Conservation (phyloP, 2,329 filamentous ascomycete species). For the Paracorniculantispora psalliotae region DNA sequence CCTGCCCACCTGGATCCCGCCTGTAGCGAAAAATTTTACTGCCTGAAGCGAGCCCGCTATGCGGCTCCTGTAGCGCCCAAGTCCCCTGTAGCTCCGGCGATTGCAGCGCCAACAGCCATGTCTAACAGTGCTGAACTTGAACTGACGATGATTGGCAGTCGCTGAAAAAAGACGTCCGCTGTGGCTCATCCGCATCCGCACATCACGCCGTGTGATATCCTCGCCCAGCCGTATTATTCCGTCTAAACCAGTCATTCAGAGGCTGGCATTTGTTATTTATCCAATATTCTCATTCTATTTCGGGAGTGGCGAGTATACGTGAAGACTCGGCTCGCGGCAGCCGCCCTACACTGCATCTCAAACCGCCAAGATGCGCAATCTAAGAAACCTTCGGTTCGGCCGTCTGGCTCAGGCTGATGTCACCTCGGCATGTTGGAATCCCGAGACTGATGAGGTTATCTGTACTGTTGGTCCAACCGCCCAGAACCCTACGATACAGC, state of each 20-base stretch:
- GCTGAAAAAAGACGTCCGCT: not conserved
- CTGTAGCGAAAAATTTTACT: conserved; percentile 2
- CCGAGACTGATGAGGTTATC: conserved; percentile 69
- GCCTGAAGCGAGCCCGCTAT: not conserved
- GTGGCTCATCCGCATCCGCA: conserved; percentile 7
- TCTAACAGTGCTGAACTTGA: not conserved
- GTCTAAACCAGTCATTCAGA: not conserved
- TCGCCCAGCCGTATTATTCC: not conserved
- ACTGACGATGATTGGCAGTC: not conserved
- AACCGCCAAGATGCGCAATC: conserved; percentile 67
- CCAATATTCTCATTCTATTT: not conserved
- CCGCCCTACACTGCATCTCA: not conserved
- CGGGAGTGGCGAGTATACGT: not conserved
- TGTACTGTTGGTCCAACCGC: conserved; percentile 78
- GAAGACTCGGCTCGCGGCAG: not conserved
- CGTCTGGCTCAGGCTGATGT: conserved; percentile 60
- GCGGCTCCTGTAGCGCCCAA: not conserved
- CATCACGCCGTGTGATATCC: not conserved
- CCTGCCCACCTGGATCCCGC: not conserved
- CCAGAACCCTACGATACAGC: conserved; percentile 65
- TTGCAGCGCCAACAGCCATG: not conserved
- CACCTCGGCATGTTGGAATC: conserved; percentile 82
- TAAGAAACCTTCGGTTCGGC: conserved; percentile 70
- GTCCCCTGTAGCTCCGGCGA: not conserved
- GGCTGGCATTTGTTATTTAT: not conserved